phyloP scores from a whole-genome alignment of 2,329 filamentous ascomycete genomes.

The Stachybotrys chlorohalonatus region DNA sequence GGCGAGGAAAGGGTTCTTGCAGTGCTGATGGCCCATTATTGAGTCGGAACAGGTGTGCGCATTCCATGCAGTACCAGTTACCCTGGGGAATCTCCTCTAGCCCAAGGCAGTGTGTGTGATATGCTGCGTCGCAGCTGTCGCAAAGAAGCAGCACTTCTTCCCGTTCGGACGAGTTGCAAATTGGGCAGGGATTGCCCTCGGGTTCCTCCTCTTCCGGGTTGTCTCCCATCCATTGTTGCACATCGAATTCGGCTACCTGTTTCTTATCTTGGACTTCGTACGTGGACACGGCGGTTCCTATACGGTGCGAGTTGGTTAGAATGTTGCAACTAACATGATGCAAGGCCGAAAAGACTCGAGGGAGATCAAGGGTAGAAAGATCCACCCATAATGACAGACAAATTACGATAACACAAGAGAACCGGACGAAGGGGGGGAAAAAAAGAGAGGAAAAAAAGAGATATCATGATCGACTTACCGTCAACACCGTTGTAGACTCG shows the following conservation, averaged over 20 bases:
- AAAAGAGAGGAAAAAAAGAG: constrained; percentile 2
- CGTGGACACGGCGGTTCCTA: constrained; percentile 46
- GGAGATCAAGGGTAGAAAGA: constrained; percentile 1
- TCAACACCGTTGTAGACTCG: constrained; percentile 72
- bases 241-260: constrained; percentile 83
- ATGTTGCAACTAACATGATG: background rate
- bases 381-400: background rate
- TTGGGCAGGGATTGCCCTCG: constrained; percentile 63
- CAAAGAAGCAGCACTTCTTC: constrained; percentile 83
- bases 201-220: constrained; percentile 64
- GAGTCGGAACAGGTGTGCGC: constrained; percentile 42
- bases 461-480: constrained; percentile 47
- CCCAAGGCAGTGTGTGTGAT: constrained; percentile 87
- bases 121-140: constrained; percentile 81
- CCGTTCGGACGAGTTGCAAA: constrained; percentile 74
- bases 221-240: constrained; percentile 63
- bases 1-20: constrained; percentile 23
- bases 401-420: background rate
- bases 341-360: background rate
- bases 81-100: constrained; percentile 67
- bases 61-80: constrained; percentile 88
- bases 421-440: constrained; percentile 1
- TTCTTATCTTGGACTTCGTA: constrained; percentile 71
- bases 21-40: constrained; percentile 19
- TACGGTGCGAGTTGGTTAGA: constrained; percentile 1